Evolutionary conservation across 108 stramenopile genomes (phyloP).

Genomic region (Discostella stelligeroides): DNA sequence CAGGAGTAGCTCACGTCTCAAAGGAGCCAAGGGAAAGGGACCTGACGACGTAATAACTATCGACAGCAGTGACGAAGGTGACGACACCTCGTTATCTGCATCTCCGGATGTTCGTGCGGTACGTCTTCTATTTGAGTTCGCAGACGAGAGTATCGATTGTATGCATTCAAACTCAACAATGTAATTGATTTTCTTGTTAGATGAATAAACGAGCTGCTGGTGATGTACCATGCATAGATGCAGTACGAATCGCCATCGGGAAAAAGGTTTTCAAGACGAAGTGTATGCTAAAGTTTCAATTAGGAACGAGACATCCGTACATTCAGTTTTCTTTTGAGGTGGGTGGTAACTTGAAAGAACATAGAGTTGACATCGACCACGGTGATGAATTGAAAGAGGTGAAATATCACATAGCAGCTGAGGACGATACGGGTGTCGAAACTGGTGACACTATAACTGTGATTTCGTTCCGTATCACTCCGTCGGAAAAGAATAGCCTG

Average conservation of each 20-base stretch:
- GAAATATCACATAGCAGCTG: conserved; percentile 37
- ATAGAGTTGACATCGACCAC: conserved; percentile 19
- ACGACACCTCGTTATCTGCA: conserved; percentile 1
- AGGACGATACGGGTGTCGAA: conserved; percentile 20
- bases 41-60: conserved; percentile 7
- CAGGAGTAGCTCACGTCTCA: neutral
- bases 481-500: conserved; percentile 43
- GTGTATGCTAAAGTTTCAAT: conserved; percentile 45
- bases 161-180: neutral
- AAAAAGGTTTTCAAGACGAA: conserved; percentile 44
- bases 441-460: conserved; percentile 40
- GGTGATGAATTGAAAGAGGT: conserved; percentile 52
- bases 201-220: conserved; percentile 28
- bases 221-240: conserved; percentile 37
- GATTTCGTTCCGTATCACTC: conserved; percentile 52
- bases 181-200: too few relatives aligned
- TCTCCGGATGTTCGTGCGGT: neutral
- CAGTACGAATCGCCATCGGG: conserved; percentile 60
- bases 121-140: neutral
- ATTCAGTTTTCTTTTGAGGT: conserved; percentile 27
- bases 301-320: conserved; percentile 32
- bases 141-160: neutral
- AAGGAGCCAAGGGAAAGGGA: neutral
- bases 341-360: neutral
- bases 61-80: conserved; percentile 15